A percentile compares a stretch with the other conserved stretches of the same genome.
Evolutionary conservation across 1,284 basidiomycete genomes (phyloP).

Genomic region (Bondarzewia mesenterica): DNA sequence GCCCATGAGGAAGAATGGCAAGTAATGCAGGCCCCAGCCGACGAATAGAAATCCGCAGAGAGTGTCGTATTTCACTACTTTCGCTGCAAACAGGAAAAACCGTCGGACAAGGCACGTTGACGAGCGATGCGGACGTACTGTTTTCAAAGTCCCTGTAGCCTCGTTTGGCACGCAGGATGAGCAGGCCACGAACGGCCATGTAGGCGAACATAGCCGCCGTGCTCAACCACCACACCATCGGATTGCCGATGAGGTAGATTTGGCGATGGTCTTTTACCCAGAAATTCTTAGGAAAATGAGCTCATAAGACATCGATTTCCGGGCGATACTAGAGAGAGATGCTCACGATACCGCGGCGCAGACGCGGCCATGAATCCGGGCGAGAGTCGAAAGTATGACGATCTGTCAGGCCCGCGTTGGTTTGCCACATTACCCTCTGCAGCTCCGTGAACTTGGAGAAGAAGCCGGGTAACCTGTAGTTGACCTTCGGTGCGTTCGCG

Average conservation of each 20-base stretch:
- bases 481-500: conserved; percentile 69
- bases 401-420: conserved; percentile 92
- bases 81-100: conserved; percentile 42
- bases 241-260: conserved; percentile 94
- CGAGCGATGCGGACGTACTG: conserved; percentile 43
- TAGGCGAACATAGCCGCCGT: conserved; percentile 69
- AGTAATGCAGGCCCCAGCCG: conserved; percentile 93
- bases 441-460: conserved; percentile 87
- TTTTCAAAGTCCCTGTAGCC: conserved; percentile 89
- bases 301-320: not conserved
- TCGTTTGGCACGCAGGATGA: conserved; percentile 85
- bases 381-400: conserved; percentile 93
- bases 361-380: conserved; percentile 82
- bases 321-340: not conserved
- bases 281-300: conserved; percentile 60
- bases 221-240: conserved; percentile 86
- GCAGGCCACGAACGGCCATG: conserved; percentile 58
- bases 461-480: conserved; percentile 85
- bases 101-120: conserved; percentile 3
- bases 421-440: conserved; percentile 97
- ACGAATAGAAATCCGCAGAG: conserved; percentile 87
- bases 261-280: conserved; percentile 97
- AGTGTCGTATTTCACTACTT: conserved; percentile 87
- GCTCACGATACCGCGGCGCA: conserved; percentile 88
- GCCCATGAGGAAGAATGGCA: conserved; percentile 94